Conservation (phyloP, 108 stramenopile genomes). For the Pinguiococcus pyrenoidosus region DNA sequence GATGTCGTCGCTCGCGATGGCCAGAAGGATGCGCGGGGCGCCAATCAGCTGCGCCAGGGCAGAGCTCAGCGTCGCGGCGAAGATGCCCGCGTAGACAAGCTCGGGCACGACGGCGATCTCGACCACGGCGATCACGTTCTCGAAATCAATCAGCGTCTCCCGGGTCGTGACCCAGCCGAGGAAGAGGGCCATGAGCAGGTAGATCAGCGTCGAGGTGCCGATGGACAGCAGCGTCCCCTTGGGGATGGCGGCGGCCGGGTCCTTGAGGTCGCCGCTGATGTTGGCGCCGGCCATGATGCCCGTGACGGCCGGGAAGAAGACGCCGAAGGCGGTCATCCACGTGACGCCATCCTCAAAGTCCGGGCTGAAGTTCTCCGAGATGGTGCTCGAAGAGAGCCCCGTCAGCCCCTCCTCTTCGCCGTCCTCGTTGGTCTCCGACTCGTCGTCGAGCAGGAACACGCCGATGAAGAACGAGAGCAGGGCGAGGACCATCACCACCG, state of each 20-base stretch:
- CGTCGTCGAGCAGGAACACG: background rate
- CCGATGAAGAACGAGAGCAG: background rate
- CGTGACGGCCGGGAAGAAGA: slow-evolving; percentile 20
- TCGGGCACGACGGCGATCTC: background rate
- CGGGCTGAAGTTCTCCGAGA: slow-evolving; percentile 2
- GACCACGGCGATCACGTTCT: slow-evolving; percentile 11
- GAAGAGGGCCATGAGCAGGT: slow-evolving; percentile 6
- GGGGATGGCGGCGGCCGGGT: slow-evolving; percentile 7
- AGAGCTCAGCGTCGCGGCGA: slow-evolving; percentile 4
- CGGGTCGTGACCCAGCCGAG: slow-evolving; percentile 1
- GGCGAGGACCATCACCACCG: slow-evolving; percentile 1
- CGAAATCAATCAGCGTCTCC: slow-evolving; percentile 9
- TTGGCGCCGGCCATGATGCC: slow-evolving; percentile 16
- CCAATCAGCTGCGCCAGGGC: slow-evolving; percentile 14
- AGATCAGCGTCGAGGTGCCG: background rate
- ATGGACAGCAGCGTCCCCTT: slow-evolving; percentile 11
- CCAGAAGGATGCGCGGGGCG: slow-evolving; percentile 10
- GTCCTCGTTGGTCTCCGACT: background rate
- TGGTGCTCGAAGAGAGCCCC: background rate
- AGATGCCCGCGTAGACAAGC: slow-evolving; percentile 5
- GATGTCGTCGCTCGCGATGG: slow-evolving; percentile 17
- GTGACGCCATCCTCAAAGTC: background rate
- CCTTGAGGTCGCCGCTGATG: slow-evolving; percentile 16
- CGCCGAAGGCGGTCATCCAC: slow-evolving; percentile 2
- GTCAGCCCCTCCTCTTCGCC: background rate